phyloP scores from a whole-genome alignment of 768 basidiomycete genomes.

The Termitomyces sp. region DNA sequence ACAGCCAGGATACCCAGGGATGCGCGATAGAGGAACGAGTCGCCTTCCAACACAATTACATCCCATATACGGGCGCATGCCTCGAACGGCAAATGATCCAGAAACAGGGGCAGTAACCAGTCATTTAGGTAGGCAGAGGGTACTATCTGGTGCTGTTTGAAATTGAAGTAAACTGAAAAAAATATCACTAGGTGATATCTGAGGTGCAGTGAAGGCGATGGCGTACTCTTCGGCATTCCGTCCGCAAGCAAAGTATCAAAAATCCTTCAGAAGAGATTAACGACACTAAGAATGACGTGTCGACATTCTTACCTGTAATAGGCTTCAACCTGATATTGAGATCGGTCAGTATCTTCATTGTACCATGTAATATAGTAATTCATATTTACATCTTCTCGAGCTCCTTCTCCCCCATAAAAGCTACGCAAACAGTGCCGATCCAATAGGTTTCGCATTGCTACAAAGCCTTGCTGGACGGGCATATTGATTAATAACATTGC shows the following conservation, averaged over 20 bases:
- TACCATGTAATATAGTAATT: slow-evolving; percentile 2
- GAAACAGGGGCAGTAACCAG: slow-evolving; percentile 80
- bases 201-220: not conserved
- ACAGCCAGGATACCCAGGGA: slow-evolving; percentile 82
- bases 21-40: slow-evolving; percentile 84
- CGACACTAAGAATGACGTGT: not conserved
- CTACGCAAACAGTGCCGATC: slow-evolving; percentile 83
- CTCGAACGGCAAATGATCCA: slow-evolving; percentile 88
- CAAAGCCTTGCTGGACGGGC: slow-evolving; percentile 70
- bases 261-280: slow-evolving; percentile 49
- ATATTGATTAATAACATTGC: slow-evolving; percentile 88
- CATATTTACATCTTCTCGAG: slow-evolving; percentile 78
- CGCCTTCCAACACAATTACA: slow-evolving; percentile 82
- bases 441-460: slow-evolving; percentile 82
- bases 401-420: slow-evolving; percentile 72
- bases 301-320: slow-evolving; percentile 71
- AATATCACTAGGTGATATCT: not conserved
- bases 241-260: slow-evolving; percentile 92
- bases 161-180: slow-evolving; percentile 85
- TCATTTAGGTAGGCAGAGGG: slow-evolving; percentile 80
- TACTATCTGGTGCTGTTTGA: slow-evolving; percentile 90
- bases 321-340: slow-evolving; percentile 68
- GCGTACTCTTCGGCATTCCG: slow-evolving; percentile 88
- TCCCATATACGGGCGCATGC: slow-evolving; percentile 90
- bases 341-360: slow-evolving; percentile 18